A percentile compares a stretch with the other conserved stretches of the same genome.
Conservation (phyloP, 2,329 filamentous ascomycete genomes). For the Fusarium scirpi region DNA sequence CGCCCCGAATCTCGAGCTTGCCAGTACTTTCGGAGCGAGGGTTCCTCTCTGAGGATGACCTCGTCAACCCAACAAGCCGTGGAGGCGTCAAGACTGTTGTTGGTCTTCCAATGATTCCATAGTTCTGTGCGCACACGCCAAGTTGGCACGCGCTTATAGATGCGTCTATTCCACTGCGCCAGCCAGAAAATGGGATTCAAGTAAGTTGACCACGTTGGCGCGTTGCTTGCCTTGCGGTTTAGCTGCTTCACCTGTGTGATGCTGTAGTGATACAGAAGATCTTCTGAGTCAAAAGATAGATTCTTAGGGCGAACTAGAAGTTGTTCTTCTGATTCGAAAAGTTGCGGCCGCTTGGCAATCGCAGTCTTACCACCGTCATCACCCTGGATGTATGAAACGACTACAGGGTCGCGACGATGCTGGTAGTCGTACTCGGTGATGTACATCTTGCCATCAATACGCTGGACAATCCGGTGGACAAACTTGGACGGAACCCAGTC, state of each 20-base stretch:
- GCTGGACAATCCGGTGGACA: constrained; percentile 26
- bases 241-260: not conserved
- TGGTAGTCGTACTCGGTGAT: constrained; percentile 34
- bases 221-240: not conserved
- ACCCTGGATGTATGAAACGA: constrained; percentile 19
- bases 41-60: constrained; percentile 33
- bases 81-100: constrained; percentile 22
- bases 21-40: constrained; percentile 27
- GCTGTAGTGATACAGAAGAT: constrained; percentile 2
- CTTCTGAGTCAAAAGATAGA: not conserved
- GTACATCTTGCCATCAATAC: constrained; percentile 16
- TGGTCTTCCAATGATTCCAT: constrained; percentile 34
- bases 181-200: not conserved
- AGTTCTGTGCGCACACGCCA: constrained; percentile 37
- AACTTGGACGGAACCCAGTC: constrained; percentile 34
- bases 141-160: constrained; percentile 30
- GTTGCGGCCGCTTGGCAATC: constrained; percentile 5
- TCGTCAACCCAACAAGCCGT: constrained; percentile 40
- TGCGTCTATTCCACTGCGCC: constrained; percentile 23
- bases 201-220: not conserved
- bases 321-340: not conserved
- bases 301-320: not conserved
- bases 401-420: constrained; percentile 32
- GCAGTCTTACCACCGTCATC: constrained; percentile 19
- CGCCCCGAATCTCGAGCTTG: constrained; percentile 24